These are phyloP conservation scores for Ampelocalamus luodianensis DNA, from an alignment of 176 grass and related monocot genomes.

Conservation along the genomic window DNA sequence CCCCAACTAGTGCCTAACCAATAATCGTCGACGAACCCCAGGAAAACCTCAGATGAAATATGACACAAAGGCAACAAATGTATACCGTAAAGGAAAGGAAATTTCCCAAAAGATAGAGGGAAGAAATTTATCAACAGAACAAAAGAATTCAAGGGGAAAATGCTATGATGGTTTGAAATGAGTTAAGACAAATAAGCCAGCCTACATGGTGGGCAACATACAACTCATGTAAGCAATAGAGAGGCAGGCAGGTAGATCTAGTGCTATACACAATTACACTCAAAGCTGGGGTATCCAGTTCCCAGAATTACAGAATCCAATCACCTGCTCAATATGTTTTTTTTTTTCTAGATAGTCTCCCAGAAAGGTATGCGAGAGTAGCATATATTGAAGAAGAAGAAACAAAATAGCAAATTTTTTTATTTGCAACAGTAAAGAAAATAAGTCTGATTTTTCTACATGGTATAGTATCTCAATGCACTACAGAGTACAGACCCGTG, in stretches of 20 bases:
- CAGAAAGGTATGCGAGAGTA: not conserved
- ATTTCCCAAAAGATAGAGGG: not conserved
- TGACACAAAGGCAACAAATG: not conserved
- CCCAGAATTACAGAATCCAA: not conserved
- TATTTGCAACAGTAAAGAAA: not conserved
- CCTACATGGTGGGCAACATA: not conserved
- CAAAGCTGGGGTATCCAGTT: not conserved
- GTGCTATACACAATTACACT: not conserved
- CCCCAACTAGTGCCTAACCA: not conserved
- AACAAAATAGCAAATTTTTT: not conserved
- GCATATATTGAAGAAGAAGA: not conserved
- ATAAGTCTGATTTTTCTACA: slow-evolving; percentile 28
- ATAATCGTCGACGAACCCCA: not conserved
- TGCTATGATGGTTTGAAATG: not conserved
- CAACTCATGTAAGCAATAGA: not conserved
- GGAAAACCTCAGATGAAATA: not conserved
- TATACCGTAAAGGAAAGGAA: not conserved
- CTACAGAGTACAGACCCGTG: slow-evolving; percentile 5
- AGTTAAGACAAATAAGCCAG: not conserved
- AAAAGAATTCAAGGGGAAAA: not conserved
- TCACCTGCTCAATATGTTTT: not conserved
- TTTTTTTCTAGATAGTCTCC: not conserved
- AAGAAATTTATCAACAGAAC: not conserved
- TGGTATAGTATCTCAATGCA: slow-evolving; percentile 14
- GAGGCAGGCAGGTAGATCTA: not conserved